These are phyloP conservation scores for Eucalyptus viminalis DNA, from an alignment of 345 rosid species.

Conservation along the genomic window DNA sequence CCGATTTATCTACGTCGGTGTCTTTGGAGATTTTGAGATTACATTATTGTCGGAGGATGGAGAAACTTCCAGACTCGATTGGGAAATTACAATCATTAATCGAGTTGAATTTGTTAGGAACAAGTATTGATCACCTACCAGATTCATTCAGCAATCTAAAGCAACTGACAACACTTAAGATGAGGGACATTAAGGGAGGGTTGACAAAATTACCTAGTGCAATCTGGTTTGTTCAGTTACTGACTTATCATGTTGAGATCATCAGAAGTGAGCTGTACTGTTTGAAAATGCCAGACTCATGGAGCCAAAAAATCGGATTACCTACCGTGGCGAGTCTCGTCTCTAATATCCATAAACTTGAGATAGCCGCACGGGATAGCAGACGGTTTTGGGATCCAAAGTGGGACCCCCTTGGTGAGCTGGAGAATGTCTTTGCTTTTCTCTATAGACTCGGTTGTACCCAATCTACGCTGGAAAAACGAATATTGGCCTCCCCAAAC, in stretches of 20 bases:
- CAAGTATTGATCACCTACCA: accelerated
- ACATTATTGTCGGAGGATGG: accelerated
- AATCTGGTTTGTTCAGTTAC: not conserved
- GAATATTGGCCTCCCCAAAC: too few species aligned
- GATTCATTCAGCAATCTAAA: not conserved
- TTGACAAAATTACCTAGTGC: not conserved
- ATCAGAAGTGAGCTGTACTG: accelerated
- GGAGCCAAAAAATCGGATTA: too few species aligned
- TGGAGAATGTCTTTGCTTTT: too few species aligned
- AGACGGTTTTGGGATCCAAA: accelerated
- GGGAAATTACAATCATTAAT: not conserved
- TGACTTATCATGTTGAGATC: accelerated
- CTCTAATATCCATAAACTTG: too few species aligned
- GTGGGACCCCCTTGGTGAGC: too few species aligned
- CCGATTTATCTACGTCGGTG: too few species aligned
- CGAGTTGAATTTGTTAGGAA: not conserved
- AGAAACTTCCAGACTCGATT: accelerated
- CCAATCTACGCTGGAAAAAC: too few species aligned
- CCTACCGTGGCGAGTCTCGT: too few species aligned
- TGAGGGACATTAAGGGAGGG: accelerated
- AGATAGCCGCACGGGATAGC: too few species aligned
- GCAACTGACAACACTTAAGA: not conserved
- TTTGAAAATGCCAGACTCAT: too few species aligned
- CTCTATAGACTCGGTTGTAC: accelerated
- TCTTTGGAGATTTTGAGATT: not conserved